Base-by-base conservation (phyloP, 2,329 filamentous ascomycete genomes). In the Aspergillus sp. region DNA sequence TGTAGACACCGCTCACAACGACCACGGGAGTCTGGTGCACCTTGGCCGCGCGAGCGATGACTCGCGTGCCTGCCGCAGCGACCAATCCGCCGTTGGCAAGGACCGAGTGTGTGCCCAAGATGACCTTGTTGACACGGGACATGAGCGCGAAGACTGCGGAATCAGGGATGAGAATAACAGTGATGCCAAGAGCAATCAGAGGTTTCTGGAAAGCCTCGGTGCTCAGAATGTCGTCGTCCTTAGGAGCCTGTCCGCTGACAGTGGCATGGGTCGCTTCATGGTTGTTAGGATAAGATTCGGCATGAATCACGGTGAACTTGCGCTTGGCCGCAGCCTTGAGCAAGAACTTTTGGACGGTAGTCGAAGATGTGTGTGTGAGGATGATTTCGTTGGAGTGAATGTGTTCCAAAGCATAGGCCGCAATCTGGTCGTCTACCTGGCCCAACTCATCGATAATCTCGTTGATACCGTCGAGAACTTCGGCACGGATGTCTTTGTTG, bases 371-470 rank as follows among this genome's bases (percentile, higher is more conserved):
- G 74, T 97, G 89, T 8, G 93, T 93, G 63, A 99, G 86, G 64
- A 99, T 91, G 68, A 93, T 90, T 76, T 99, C 94, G 72, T 94
- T 92, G 1, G 91, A 91, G 73, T 96, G 91, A 65, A 99, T 96
- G 76, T 97, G 91, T 51, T 96, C 91, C 64, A 96, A 89, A 2
- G 93, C 91, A 65, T 92, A 90, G 21, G 88, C 87, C 2, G 94
- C 91, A 69, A 99, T 96, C 76, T 97, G 92, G 71, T 96, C 92
- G 73, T 97, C 95, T 7, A 92, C 92, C 72, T 94, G 90, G 66
- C 90, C 89, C 59, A 99, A 88, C 78, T 99, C 95, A 72, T 99
- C 95, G 76, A 96, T 91, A 62, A 99, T 92, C 75, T 99, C 95
- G 70, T 92, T 89, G 70, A 99, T 97, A 45, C 93, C 95, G 69